A percentile compares a stretch with the other conserved stretches of the same genome.
Conservation (phyloP, 768 basidiomycete genomes). For the Lyophyllum semitale region DNA sequence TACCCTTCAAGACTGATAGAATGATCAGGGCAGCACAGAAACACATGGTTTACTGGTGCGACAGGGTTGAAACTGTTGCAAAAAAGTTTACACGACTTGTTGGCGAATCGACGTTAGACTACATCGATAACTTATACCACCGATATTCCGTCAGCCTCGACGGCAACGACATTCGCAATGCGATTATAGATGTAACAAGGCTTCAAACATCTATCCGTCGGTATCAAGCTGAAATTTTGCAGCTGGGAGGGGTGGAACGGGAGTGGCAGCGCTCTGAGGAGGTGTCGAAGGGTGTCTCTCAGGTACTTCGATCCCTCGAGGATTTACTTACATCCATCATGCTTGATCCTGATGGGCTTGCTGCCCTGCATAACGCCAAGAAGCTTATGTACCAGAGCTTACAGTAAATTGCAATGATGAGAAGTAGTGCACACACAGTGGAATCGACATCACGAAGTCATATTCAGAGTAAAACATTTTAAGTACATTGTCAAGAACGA, state of each 20-base stretch:
- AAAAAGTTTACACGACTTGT: neutral
- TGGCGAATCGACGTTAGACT: neutral
- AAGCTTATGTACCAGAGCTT: neutral
- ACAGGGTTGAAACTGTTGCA: neutral
- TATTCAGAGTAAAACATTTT: too few species aligned
- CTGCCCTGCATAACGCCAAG: neutral
- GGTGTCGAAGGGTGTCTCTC: neutral
- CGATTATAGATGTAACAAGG: neutral
- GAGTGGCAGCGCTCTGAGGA: neutral
- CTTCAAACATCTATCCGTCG: neutral
- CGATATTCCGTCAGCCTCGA: neutral
- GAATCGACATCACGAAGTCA: too few species aligned
- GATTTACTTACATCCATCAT: neutral
- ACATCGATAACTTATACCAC: neutral
- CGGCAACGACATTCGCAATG: neutral
- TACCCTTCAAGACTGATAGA: neutral
- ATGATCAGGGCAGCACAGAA: neutral
- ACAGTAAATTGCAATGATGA: neutral
- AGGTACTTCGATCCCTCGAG: neutral
- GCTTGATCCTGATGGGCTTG: neutral
- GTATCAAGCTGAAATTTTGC: neutral
- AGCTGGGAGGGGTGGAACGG: neutral
- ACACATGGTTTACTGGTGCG: neutral
- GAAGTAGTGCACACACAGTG: too few species aligned
- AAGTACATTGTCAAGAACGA: too few species aligned